A percentile compares a stretch with the other conserved stretches of the same genome.
phyloP scores from a whole-genome alignment of 2,329 filamentous ascomycete species.

The Aspergillus costaricaensis region DNA sequence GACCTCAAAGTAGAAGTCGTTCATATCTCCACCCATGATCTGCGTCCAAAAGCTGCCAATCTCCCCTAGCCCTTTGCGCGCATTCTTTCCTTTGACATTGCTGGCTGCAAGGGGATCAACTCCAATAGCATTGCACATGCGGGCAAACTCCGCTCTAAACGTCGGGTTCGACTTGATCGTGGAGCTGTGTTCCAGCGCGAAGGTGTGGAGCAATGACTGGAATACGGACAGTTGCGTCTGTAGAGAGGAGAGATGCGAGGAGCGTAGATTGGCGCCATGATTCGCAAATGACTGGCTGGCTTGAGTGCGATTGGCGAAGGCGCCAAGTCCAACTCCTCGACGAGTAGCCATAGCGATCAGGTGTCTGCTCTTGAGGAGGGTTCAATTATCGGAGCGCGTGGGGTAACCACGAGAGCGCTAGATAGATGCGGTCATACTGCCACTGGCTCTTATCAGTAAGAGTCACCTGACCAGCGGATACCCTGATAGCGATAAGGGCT shows the following conservation, averaged over 20 bases:
- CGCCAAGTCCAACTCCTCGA: conserved; percentile 79
- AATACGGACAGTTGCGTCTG: conserved; percentile 94
- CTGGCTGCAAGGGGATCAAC: conserved; percentile 86
- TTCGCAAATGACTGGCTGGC: conserved; percentile 86
- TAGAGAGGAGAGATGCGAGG: conserved; percentile 78
- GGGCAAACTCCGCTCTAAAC: conserved; percentile 95
- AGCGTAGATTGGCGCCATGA: conserved; percentile 85
- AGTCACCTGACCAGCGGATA: conserved; percentile 24
- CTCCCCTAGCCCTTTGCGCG: conserved; percentile 45
- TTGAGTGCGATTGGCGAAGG: conserved; percentile 82
- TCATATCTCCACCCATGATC: conserved; percentile 84
- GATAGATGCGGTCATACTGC: neutral
- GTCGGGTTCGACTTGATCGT: conserved; percentile 94
- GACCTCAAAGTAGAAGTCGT: conserved; percentile 98
- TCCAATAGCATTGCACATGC: conserved; percentile 96
- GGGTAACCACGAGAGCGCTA: neutral
- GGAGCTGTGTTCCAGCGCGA: conserved; percentile 89
- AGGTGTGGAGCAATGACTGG: conserved; percentile 91
- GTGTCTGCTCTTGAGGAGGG: neutral
- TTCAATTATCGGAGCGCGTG: neutral
- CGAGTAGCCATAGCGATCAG: conserved; percentile 45
- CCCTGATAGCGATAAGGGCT: conserved; percentile 32
- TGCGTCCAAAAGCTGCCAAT: conserved; percentile 84
- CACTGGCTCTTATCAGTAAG: conserved; percentile 11
- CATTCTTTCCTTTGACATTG: conserved; percentile 54